Evolutionary conservation across 2,329 filamentous ascomycete species (phyloP), one percentile per base, ranked within the genome.

Genomic region (Diaporthe sp.): DNA sequence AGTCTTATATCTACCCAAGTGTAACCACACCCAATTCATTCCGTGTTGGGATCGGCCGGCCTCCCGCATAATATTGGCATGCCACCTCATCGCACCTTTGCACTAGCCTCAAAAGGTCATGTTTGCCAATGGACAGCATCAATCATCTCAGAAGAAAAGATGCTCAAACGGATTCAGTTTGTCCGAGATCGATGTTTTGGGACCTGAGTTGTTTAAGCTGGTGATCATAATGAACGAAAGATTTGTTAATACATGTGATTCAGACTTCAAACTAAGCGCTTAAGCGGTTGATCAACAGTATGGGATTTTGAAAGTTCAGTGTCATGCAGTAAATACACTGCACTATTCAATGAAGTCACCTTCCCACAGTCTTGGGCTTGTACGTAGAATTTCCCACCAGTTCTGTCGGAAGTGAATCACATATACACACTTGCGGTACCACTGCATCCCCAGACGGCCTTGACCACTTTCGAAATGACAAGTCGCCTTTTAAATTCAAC

Each of bases 1-100:
- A 22, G 44, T 49, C 44, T 49, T 49, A 49, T 49, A 49, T 19
- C 44, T 9, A 15, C 28, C 53, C 28, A 57, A 7, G 28, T 57
- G 53, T 57, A 57, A 57, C 53, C 61, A 65, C 42, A 31, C 61
- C 19, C 17, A 65, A 34, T 2, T 46, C 25, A 13, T 6, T 19
- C 61, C 17, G 17, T 34, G 17, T 34, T 46, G 25, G 25, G 2
- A 10, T 13, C 25, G 42, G 61, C 49, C 15, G 61, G 61, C 61
- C 61, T 65, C 61, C 6, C 34, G 61, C 61, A 49, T 65, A 7
- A 46, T 49, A 4, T 46, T 12, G 4, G 15, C 61, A 46, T 49
- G 61, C 61, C 61, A 65, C 25, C 25, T 65, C 61, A 65, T 46
- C 17, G 28, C 17, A 34, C 61, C 10, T 65, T 15, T 65, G 61